These are phyloP conservation scores for Colletotrichum scovillei DNA, from an alignment of 2,329 filamentous ascomycete species.

Conservation along the genomic window DNA sequence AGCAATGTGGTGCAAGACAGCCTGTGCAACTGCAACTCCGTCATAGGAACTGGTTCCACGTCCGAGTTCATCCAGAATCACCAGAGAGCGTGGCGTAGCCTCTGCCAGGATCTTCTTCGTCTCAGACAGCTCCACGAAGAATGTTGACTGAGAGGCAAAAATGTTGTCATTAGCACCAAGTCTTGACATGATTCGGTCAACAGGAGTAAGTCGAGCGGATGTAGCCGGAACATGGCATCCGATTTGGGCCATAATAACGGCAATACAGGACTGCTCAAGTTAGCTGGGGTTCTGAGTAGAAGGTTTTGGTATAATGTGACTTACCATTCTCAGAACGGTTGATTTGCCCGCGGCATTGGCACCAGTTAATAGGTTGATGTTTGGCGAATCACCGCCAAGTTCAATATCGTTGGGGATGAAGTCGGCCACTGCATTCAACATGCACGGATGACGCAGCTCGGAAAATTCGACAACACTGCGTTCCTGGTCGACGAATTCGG, in stretches of 20 bases:
- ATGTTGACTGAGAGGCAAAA: conserved; percentile 96
- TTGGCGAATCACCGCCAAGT: conserved; percentile 83
- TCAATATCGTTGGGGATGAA: conserved; percentile 97
- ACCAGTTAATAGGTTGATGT: conserved; percentile 92
- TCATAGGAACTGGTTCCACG: conserved; percentile 96
- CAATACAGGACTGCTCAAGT: conserved; percentile 80
- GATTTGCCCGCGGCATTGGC: conserved; percentile 98
- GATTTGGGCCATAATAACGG: conserved; percentile 97
- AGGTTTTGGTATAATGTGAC: conserved; percentile 40
- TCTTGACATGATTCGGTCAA: conserved; percentile 98
- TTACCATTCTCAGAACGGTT: conserved; percentile 92
- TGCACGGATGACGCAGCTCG: conserved; percentile 94
- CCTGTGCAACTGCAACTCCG: conserved; percentile 94
- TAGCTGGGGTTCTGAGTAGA: conserved; percentile 38
- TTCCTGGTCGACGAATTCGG: conserved; percentile 86
- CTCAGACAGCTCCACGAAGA: conserved; percentile 97
- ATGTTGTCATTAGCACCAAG: conserved; percentile 99
- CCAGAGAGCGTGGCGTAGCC: conserved; percentile 91
- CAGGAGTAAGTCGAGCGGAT: conserved; percentile 85
- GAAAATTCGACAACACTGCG: conserved; percentile 91
- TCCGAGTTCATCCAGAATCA: conserved; percentile 96
- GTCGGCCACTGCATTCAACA: conserved; percentile 87
- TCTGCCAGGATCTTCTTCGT: conserved; percentile 98
- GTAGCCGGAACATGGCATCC: conserved; percentile 91
- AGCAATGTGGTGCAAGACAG: conserved; percentile 95